Conservation (phyloP, 2,329 filamentous ascomycete genomes). For the Fusarium nygamai region DNA sequence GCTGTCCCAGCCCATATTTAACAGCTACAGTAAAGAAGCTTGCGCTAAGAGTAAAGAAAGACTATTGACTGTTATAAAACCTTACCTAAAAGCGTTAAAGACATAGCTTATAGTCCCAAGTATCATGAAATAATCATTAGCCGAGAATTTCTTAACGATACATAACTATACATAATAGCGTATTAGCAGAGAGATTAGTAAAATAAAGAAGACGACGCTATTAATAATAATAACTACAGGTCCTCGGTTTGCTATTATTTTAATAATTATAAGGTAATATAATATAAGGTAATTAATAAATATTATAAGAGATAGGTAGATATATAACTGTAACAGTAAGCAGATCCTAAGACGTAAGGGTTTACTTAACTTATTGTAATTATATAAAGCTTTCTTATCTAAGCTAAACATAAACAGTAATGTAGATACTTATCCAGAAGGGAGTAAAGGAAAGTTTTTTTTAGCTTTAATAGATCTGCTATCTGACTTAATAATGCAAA, state of each 20-base stretch:
- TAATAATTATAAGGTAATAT: rapidly evolving
- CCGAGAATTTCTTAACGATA: background rate
- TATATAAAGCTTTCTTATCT: background rate
- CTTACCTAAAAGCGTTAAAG: rapidly evolving
- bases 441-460: background rate
- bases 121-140: background rate
- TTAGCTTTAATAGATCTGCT: background rate
- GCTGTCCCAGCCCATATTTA: background rate
- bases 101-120: background rate
- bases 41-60: background rate
- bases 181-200: rapidly evolving
- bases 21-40: background rate
- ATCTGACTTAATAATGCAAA: background rate
- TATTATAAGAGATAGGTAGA: background rate
- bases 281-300: rapidly evolving
- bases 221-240: rapidly evolving
- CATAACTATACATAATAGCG: background rate
- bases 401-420: background rate
- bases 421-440: background rate
- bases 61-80: background rate
- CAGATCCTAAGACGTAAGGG: no score
- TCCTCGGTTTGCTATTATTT: background rate
- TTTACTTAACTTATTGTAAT: no score
- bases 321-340: no score
- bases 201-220: background rate